These are phyloP conservation scores for Phytophthora uliginosa DNA, from an alignment of 352 stramenopile genomes.

Conservation along the genomic window DNA sequence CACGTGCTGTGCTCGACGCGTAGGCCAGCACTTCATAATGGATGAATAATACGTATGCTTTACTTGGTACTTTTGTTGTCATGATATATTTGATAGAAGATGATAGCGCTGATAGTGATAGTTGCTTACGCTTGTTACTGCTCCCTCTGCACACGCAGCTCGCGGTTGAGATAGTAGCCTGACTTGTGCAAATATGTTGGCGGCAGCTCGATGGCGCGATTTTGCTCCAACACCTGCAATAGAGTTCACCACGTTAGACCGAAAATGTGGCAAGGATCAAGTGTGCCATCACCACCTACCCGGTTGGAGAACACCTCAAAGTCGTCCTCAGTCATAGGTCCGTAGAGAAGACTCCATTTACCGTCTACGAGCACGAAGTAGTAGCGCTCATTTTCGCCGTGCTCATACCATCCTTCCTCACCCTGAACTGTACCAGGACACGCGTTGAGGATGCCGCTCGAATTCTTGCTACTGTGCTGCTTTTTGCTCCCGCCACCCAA, in stretches of 20 bases:
- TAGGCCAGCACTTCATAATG: conserved; percentile 5
- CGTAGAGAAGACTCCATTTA: conserved; percentile 90
- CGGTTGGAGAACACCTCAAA: conserved; percentile 83
- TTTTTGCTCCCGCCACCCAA: conserved; percentile 81
- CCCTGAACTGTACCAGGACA: conserved; percentile 83
- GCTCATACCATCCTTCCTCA: conserved; percentile 91
- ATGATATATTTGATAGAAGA: conserved; percentile 28
- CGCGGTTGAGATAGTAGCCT: conserved; percentile 76
- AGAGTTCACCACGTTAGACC: neutral
- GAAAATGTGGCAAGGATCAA: neutral
- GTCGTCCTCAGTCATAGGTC: conserved; percentile 87
- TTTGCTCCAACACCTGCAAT: conserved; percentile 72
- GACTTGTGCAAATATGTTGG: conserved; percentile 87
- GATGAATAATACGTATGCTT: conserved; percentile 20
- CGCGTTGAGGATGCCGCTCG: conserved; percentile 85
- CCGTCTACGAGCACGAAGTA: conserved; percentile 87
- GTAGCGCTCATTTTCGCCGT: conserved; percentile 89
- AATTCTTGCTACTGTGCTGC: conserved; percentile 63
- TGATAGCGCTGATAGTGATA: conserved; percentile 12
- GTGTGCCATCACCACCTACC: conserved; percentile 35
- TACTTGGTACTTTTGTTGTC: conserved; percentile 14
- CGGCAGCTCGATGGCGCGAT: conserved; percentile 73
- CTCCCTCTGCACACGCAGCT: conserved; percentile 69
- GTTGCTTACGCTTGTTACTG: conserved; percentile 24
- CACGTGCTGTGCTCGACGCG: neutral